Percentiles rank a stretch among this genome's conserved stretches.
phyloP scores from a whole-genome alignment of 148 eudicot genomes.

The Chenopodium formosanum region DNA sequence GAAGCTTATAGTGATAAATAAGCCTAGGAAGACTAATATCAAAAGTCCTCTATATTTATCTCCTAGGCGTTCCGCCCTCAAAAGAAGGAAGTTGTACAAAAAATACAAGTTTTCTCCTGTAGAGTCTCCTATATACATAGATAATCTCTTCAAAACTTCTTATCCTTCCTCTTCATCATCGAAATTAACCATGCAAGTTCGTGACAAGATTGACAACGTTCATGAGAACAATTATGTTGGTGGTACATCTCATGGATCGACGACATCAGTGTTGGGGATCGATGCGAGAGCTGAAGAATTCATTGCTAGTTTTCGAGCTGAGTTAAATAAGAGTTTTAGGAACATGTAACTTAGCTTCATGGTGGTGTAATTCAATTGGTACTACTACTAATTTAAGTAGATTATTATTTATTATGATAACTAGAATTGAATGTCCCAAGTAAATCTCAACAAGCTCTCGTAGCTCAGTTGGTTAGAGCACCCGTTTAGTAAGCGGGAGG shows the following conservation, averaged over 20 bases:
- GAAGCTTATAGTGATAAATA: background rate
- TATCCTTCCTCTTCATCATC: background rate
- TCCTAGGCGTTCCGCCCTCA: background rate
- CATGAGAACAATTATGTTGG: background rate
- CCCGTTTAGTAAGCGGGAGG: constrained; percentile 26
- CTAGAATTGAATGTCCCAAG: too few relatives aligned
- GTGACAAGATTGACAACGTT: background rate
- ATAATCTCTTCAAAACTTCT: constrained; percentile 2
- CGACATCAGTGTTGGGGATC: background rate
- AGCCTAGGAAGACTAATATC: background rate
- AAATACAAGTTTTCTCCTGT: background rate
- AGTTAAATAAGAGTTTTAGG: constrained; percentile 1
- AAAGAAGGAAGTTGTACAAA: background rate
- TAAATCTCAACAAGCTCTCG: background rate
- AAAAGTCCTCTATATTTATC: background rate
- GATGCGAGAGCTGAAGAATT: constrained; percentile 18
- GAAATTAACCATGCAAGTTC: background rate
- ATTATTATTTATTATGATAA: too few relatives aligned
- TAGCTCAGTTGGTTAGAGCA: constrained; percentile 31
- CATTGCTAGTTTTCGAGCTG: constrained; percentile 15
- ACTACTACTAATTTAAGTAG: too few relatives aligned
- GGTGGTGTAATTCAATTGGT: background rate
- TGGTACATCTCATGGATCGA: background rate
- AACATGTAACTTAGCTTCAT: background rate
- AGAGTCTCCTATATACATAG: constrained; percentile 4